Base-by-base conservation (phyloP, 2,329 filamentous ascomycete species). In the Hymenoscyphus fructigenus region DNA sequence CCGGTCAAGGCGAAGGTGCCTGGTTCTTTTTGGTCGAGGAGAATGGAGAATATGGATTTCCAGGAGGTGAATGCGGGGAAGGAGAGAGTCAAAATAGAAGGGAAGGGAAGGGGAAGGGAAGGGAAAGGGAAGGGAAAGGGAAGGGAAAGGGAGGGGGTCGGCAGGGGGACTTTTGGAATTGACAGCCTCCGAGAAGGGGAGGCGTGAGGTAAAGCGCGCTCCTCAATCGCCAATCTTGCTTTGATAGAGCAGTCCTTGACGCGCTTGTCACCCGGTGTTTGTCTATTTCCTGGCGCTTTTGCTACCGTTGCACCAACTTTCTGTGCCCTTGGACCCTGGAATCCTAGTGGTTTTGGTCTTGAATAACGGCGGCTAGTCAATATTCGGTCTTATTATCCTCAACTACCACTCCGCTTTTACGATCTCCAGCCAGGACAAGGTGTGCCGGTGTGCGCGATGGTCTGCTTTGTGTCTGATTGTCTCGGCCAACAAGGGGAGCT, bases 391-490 rank as follows among this genome's bases (percentile, higher is more conserved):
- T 50, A 50, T 50, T 50, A 23, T 23, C 44, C n/a, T 50, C 20
- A 5, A 50, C n/a, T 23, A 50, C 7, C 44, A 23, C 44, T 50
- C 44, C 44, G n/a, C 44, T 50, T 50, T 50, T 12, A 50, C 44
- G 20, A 50, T 50, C 44, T 10, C 10, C 44, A 20, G 4, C 26
- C 12, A 28, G 53, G 17, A 34, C 53, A 26, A 34, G 53, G 53
- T 57, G 28, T 57, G 53, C 53, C 53, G 53, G 53, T 32, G 53
- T 57, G 28, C 26, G 53, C 53, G 53, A 57, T 57, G 44, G 44
- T 23, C 20, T 50, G n/a, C 44, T 50, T 23, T 23, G n/a, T 26
- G 20, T 57, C 20, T 32, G 29, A 57, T 29, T 57, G 26, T 32
- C 23, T 32, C 53, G 53, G 53, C 53, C 53, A 34, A 28, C 53